These are phyloP conservation scores for Penicillium olsonii DNA, from an alignment of 2,329 filamentous ascomycete genomes.

Conservation along the genomic window DNA sequence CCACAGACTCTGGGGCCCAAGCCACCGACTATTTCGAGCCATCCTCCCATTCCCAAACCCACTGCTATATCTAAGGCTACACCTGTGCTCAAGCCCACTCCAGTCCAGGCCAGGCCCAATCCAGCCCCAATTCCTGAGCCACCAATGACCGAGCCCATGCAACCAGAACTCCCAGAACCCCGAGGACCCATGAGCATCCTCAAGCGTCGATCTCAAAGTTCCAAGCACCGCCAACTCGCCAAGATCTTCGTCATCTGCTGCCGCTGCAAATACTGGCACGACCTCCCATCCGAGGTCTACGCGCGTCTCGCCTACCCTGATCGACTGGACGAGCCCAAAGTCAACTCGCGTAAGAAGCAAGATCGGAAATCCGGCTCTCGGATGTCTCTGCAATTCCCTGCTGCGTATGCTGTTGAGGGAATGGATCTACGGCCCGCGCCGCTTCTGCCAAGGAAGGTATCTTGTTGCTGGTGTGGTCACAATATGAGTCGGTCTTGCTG, in stretches of 20 bases:
- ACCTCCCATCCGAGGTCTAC: constrained; percentile 43
- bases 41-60: neutral
- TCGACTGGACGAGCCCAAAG: constrained; percentile 7
- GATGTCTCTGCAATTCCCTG: neutral
- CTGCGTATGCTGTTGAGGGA: constrained; percentile 6
- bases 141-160: neutral
- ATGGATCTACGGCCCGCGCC: constrained; percentile 13
- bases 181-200: constrained; percentile 7
- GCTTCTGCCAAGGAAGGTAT: constrained; percentile 41
- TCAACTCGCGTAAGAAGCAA: constrained; percentile 2
- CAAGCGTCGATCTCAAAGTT: constrained; percentile 16
- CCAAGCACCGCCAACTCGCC: constrained; percentile 23
- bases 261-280: constrained; percentile 46
- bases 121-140: neutral
- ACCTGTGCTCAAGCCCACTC: neutral
- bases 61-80: neutral
- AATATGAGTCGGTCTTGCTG: constrained; percentile 70
- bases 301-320: constrained; percentile 36
- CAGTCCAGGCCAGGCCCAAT: neutral
- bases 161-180: constrained; percentile 9
- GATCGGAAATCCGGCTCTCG: constrained; percentile 1
- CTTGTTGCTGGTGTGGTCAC: constrained; percentile 71
- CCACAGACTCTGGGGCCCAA: neutral
- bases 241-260: constrained; percentile 49
- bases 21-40: neutral